Percentiles rank a stretch among this genome's conserved stretches.
phyloP scores from a whole-genome alignment of 176 grass and related monocot genomes.

The Triticum dicoccoides region DNA sequence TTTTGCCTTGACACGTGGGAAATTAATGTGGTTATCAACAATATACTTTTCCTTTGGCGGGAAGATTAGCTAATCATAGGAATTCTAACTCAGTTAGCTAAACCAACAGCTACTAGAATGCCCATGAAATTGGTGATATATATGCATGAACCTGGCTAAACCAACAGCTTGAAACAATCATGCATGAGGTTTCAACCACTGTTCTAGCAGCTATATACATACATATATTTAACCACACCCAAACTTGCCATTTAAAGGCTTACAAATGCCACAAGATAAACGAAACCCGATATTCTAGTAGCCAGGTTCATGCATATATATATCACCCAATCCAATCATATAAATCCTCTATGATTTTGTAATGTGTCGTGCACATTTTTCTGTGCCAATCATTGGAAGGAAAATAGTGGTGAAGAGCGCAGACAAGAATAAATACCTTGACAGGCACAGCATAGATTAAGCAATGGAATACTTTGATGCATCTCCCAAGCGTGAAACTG shows the following conservation, averaged over 20 bases:
- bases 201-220: neutral
- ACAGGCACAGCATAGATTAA: conserved; percentile 36
- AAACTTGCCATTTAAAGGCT: conserved; percentile 1
- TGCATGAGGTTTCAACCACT: conserved; percentile 28
- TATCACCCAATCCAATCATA: conserved; percentile 36
- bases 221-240: neutral
- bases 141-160: neutral
- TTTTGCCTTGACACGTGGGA: neutral
- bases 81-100: no score
- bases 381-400: conserved; percentile 37
- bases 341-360: conserved; percentile 8
- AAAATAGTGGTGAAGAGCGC: conserved; percentile 31
- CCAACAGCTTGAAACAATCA: conserved; percentile 15
- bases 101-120: no score
- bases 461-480: conserved; percentile 18
- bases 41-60: no score
- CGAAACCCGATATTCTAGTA: neutral
- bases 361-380: conserved; percentile 14
- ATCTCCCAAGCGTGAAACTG: conserved; percentile 11
- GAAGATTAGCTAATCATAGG: no score
- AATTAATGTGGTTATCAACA: neutral
- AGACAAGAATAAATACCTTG: conserved; percentile 18
- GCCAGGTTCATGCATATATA: neutral
- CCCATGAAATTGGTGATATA: no score
- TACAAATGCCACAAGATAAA: neutral